Evolutionary conservation across 106 monocot genomes (phyloP).

Genomic region (Allium cepa): DNA sequence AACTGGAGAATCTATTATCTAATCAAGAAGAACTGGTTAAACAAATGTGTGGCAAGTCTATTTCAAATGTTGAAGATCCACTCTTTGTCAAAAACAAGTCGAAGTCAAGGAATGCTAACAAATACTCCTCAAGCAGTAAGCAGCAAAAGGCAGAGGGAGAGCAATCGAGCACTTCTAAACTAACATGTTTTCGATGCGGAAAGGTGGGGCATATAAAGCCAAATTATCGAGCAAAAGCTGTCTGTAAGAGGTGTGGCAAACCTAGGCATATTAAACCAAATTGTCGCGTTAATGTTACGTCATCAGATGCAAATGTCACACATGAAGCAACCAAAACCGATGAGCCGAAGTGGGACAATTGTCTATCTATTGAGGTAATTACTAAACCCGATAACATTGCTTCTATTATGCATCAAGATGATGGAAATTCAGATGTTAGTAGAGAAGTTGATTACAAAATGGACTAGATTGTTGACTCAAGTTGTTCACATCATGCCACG

Average conservation of each 20-base stretch:
- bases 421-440: neutral
- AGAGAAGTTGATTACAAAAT: neutral
- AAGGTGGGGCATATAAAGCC: too few relatives aligned
- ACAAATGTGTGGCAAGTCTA: neutral
- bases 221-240: neutral
- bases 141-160: neutral
- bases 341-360: conserved; percentile 9
- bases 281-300: neutral
- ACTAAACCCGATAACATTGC: neutral
- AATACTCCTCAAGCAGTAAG: neutral
- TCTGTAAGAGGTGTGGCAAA: conserved; percentile 3
- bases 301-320: conserved; percentile 1
- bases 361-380: neutral
- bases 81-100: neutral
- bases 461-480: conserved; percentile 9
- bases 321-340: neutral
- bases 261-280: conserved; percentile 4
- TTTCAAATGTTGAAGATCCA: neutral
- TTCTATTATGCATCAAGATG: neutral
- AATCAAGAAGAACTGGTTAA: conserved; percentile 11
- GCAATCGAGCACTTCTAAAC: neutral
- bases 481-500: conserved; percentile 10
- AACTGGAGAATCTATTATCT: conserved; percentile 8
- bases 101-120: too few relatives aligned
- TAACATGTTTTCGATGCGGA: neutral